phyloP scores from a whole-genome alignment of 163 green algal species.

The Coccomyxa subellipsoidea region DNA sequence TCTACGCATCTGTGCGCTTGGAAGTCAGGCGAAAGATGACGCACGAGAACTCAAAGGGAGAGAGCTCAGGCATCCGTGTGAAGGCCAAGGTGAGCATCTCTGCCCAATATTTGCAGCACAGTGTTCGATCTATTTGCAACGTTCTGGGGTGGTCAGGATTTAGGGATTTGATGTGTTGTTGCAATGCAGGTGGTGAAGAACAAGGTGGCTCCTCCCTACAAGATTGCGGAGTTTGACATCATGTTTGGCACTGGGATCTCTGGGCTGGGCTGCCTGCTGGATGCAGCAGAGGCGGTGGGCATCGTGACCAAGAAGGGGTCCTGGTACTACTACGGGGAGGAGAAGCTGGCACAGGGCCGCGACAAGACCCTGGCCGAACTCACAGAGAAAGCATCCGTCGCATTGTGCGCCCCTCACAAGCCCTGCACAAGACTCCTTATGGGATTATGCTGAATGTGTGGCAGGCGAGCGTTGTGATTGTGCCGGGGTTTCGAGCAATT shows the following conservation, averaged over 20 bases:
- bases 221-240: constrained; percentile 88
- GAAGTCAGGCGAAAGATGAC: constrained; percentile 86
- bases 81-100: constrained; percentile 61
- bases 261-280: constrained; percentile 70
- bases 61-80: constrained; percentile 66
- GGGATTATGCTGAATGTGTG: too few species aligned
- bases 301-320: constrained; percentile 63
- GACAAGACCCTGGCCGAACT: constrained; percentile 67
- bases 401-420: constrained; percentile 5
- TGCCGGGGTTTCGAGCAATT: too few species aligned
- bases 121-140: too few species aligned
- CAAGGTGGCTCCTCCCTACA: constrained; percentile 82
- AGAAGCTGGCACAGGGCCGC: constrained; percentile 63
- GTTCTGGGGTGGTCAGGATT: too few species aligned
- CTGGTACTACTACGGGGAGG: constrained; percentile 64
- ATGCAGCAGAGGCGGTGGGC: constrained; percentile 69
- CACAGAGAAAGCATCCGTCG: constrained; percentile 36
- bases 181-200: constrained; percentile 89
- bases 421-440: neutral
- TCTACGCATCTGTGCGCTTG: constrained; percentile 76
- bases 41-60: constrained; percentile 44
- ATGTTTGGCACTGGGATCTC: constrained; percentile 84
- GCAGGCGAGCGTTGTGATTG: too few species aligned
- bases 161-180: neutral
- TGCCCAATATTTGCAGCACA: too few species aligned